Evolutionary conservation across 164 flowering plant genomes (phyloP), one percentile per base, ranked within the genome.

Genomic region (Pachysandra terminalis): DNA sequence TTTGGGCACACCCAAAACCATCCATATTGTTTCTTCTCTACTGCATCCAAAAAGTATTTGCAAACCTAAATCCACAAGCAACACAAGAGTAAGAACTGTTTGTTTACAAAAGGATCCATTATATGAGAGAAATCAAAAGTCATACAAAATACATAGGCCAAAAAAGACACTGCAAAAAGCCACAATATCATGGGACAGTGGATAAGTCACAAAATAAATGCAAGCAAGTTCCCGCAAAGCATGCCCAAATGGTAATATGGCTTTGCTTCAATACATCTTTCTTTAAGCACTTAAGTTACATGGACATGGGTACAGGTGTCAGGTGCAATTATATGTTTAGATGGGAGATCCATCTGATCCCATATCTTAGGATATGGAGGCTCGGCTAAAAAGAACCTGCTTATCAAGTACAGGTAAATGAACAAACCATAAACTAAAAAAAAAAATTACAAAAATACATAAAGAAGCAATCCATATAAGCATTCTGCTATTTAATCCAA

Each of bases 1-100:
- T 92, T 95, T 54, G 99, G 99, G 73, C 99, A 95, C 61, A 52
- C 86, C 98, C 98, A 95, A 66, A 95, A 92, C 97, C 98, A 95
- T 45, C 99, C 99, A 83, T 95, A 92, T 62, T 95, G 99, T 75
- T 95, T 95, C 84, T 85, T 95, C 78, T 95, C 99, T 69, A 95
- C 99, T 69, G 99, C 99, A 12, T 95, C 99, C 79, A 92, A 68
- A 73, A 95, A 95, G 83, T 85, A 70, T 78, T 92, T 95, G 73
- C 99, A 95, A 27, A 92, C 97, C 98, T 53, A 14, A n/a, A 52
- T 58, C 17, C 54, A 41, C n/a, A 53, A 25, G 25, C 25, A 22
- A 26, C n/a, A 26, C n/a, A 22, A 4, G 37, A 53, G 25, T 52
- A 17, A 13, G 53, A 14, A 28, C 32, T 17, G 4, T 2, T 45